Conservation (phyloP, 2,329 filamentous ascomycete species). For the Metarhizium sp. region DNA sequence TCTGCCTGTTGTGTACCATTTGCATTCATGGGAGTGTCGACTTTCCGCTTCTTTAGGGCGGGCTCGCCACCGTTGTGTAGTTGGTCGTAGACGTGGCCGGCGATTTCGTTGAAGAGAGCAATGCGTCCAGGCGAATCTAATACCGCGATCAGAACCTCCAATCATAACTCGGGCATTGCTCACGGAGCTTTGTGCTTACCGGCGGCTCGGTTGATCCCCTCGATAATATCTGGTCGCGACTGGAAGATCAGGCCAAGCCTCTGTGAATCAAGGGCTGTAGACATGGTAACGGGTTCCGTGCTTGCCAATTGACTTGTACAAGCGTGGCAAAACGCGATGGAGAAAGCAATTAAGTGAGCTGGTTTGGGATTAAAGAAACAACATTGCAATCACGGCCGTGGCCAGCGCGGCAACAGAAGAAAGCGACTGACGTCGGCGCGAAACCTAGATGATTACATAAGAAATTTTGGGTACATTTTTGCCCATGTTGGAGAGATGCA, state of each 20-base stretch:
- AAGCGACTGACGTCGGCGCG: conserved; percentile 4
- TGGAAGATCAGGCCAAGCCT: conserved; percentile 43
- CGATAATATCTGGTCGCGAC: conserved; percentile 45
- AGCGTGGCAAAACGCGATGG: background rate
- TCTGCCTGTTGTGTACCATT: conserved; percentile 6
- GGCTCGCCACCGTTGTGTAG: conserved; percentile 32
- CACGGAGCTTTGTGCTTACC: conserved; percentile 26
- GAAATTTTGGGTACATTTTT: background rate
- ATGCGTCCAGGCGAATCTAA: conserved; percentile 41
- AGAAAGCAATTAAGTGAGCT: conserved; percentile 2
- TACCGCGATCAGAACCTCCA: background rate
- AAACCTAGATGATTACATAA: conserved; percentile 7
- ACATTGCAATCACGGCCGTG: background rate
- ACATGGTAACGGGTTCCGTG: conserved; percentile 20
- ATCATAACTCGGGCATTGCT: background rate
- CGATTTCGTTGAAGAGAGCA: conserved; percentile 48
- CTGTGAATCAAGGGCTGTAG: conserved; percentile 36
- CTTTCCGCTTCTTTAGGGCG: conserved; percentile 41
- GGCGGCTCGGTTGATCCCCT: conserved; percentile 42
- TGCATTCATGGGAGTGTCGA: conserved; percentile 28
- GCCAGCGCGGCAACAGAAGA: background rate
- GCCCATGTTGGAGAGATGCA: too few species aligned
- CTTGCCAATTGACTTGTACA: background rate
- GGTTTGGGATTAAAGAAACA: background rate
- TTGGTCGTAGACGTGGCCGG: conserved; percentile 38